phyloP scores from a whole-genome alignment of 2,329 filamentous ascomycete species.

The Macrophomina phaseolina region DNA sequence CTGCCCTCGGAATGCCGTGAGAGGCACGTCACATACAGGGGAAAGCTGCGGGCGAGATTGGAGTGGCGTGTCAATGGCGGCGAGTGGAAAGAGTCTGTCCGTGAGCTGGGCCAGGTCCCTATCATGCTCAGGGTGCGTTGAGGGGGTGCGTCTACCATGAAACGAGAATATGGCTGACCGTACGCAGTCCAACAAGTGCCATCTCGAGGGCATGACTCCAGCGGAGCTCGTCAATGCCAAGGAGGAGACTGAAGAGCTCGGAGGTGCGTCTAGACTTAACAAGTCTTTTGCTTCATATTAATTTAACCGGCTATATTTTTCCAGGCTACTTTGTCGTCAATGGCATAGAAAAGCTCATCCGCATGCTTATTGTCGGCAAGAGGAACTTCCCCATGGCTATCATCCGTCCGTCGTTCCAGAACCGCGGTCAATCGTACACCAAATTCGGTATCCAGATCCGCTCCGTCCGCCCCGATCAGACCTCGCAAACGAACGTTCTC shows the following conservation, averaged over 20 bases:
- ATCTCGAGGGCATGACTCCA: constrained; percentile 85
- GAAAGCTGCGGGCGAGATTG: constrained; percentile 80
- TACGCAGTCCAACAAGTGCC: constrained; percentile 80
- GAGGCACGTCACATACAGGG: constrained; percentile 88
- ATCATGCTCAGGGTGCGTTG: constrained; percentile 84
- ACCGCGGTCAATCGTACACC: constrained; percentile 85
- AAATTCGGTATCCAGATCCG: constrained; percentile 89
- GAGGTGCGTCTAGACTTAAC: constrained; percentile 57
- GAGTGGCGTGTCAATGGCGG: constrained; percentile 88
- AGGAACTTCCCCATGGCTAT: constrained; percentile 97
- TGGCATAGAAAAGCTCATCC: constrained; percentile 95
- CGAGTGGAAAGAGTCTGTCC: constrained; percentile 78
- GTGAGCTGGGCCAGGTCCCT: constrained; percentile 87
- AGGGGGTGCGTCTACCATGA: neutral
- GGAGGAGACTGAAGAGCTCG: constrained; percentile 94
- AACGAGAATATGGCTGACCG: constrained; percentile 32
- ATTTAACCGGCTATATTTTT: too few relatives aligned
- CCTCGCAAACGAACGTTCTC: constrained; percentile 94
- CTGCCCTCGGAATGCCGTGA: constrained; percentile 93
- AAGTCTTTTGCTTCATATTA: too few relatives aligned
- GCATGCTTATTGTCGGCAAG: constrained; percentile 86
- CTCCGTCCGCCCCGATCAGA: constrained; percentile 94
- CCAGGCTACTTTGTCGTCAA: constrained; percentile 87
- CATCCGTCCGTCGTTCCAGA: constrained; percentile 84
- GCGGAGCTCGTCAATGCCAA: constrained; percentile 82